Evolutionary conservation across 345 rosid species (phyloP).

Genomic region (Populus alba): DNA sequence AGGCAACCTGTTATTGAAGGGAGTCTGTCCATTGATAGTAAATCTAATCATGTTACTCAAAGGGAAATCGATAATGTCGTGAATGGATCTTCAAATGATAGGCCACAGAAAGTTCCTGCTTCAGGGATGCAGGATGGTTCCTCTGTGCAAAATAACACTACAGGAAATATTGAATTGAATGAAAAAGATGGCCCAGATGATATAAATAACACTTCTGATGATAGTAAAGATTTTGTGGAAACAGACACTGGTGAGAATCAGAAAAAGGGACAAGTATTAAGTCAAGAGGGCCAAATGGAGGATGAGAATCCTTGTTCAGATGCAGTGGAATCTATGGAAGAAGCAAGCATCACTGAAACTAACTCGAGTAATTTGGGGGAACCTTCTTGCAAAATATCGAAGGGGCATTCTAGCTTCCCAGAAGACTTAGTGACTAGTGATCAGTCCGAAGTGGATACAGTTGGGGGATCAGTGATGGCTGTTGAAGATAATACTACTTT

Average conservation of each 20-base stretch:
- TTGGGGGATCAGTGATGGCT: slow-evolving; percentile 12
- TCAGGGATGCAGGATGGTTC: slow-evolving; percentile 33
- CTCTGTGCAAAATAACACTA: slow-evolving; percentile 21
- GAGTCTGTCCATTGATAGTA: slow-evolving; percentile 10
- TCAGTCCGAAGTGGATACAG: slow-evolving; percentile 18
- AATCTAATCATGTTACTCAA: slow-evolving; percentile 18
- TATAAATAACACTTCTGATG: slow-evolving; percentile 23
- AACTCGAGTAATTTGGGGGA: slow-evolving; percentile 25
- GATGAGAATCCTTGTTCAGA: slow-evolving; percentile 17
- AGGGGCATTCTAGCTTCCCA: slow-evolving; percentile 31
- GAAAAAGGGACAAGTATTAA: slow-evolving; percentile 14
- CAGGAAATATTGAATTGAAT: slow-evolving; percentile 27
- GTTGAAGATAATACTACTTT: slow-evolving; percentile 14
- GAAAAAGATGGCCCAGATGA: slow-evolving; percentile 26
- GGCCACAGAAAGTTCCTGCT: slow-evolving; percentile 33
- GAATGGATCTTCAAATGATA: slow-evolving; percentile 33
- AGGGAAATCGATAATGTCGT: slow-evolving; percentile 25
- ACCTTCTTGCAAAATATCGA: slow-evolving; percentile 21
- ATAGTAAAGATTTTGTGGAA: slow-evolving; percentile 22
- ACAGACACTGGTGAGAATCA: slow-evolving; percentile 13
- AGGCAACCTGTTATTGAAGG: slow-evolving; percentile 21
- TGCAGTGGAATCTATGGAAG: slow-evolving; percentile 28
- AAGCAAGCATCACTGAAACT: slow-evolving; percentile 16
- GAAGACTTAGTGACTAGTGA: slow-evolving; percentile 21
- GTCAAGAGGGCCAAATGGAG: slow-evolving; percentile 21